Evolutionary conservation across 257 asterid species (phyloP).

Genomic region (Ilex aquifolium): DNA sequence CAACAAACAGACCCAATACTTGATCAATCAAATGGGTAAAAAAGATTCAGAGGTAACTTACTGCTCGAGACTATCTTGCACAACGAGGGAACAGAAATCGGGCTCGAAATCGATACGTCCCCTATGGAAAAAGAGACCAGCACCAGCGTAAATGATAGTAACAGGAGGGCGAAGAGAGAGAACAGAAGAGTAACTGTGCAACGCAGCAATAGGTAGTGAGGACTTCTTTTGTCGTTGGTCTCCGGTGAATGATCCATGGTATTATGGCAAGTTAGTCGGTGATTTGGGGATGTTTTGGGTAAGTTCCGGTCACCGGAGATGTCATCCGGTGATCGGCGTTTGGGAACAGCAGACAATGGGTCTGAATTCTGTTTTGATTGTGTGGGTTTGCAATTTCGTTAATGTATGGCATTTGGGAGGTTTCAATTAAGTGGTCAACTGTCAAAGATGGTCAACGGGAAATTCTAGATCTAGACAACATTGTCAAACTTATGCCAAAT

Average conservation of each 20-base stretch:
- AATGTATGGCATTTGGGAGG: too few relatives aligned
- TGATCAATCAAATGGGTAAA: too few relatives aligned
- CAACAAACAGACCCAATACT: too few relatives aligned
- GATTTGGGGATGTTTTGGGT: too few relatives aligned
- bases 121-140: conserved; percentile 55
- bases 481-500: too few relatives aligned
- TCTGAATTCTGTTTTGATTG: too few relatives aligned
- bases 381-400: too few relatives aligned
- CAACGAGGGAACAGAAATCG: conserved; percentile 72
- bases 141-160: conserved; percentile 42
- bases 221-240: conserved; percentile 13
- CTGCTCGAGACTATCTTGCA: conserved; percentile 88
- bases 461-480: too few relatives aligned
- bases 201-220: conserved; percentile 27
- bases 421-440: too few relatives aligned
- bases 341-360: background rate
- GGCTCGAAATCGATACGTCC: conserved; percentile 65
- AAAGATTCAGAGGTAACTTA: conserved; percentile 28
- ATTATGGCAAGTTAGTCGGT: too few relatives aligned
- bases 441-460: too few relatives aligned
- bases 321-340: conserved; percentile 56
- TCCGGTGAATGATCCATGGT: too few relatives aligned
- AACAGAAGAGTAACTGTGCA: conserved; percentile 31
- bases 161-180: conserved; percentile 33
- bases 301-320: conserved; percentile 53